These are phyloP conservation scores for Vairimorpha ceranae DNA, from an alignment of 371 early-diverging fungal genomes.

Conservation along the genomic window DNA sequence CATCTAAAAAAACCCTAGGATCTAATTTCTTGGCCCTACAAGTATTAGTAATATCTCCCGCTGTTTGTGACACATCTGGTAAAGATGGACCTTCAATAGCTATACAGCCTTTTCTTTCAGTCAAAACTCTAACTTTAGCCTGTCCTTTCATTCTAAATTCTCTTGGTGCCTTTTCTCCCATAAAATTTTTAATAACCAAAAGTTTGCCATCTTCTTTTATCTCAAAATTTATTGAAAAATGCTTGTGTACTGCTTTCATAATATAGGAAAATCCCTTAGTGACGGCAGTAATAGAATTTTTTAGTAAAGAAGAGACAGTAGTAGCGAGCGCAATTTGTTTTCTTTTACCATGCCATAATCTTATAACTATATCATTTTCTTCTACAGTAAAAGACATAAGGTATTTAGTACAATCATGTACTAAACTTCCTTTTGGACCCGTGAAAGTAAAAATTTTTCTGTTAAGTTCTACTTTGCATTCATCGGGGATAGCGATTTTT, in stretches of 20 bases:
- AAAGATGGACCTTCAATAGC: slow-evolving; percentile 85
- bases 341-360: slow-evolving; percentile 89
- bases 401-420: slow-evolving; percentile 84
- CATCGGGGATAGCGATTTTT: slow-evolving; percentile 61
- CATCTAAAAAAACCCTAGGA: slow-evolving; percentile 99
- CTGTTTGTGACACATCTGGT: slow-evolving; percentile 88
- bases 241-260: slow-evolving; percentile 96
- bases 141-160: slow-evolving; percentile 80
- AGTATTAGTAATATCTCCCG: slow-evolving; percentile 78
- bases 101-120: slow-evolving; percentile 86
- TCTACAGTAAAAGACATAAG: slow-evolving; percentile 76
- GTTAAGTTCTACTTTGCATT: slow-evolving; percentile 53
- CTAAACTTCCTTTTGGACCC: slow-evolving; percentile 71
- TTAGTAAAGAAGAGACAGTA: slow-evolving; percentile 85
- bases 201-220: slow-evolving; percentile 72
- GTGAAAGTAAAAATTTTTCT: slow-evolving; percentile 57
- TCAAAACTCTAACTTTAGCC: slow-evolving; percentile 69
- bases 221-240: slow-evolving; percentile 97
- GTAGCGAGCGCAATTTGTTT: slow-evolving; percentile 95
- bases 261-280: slow-evolving; percentile 97
- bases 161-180: slow-evolving; percentile 91
- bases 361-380: slow-evolving; percentile 68
- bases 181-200: slow-evolving; percentile 88
- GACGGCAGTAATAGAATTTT: slow-evolving; percentile 94
- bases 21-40: slow-evolving; percentile 80